phyloP scores from a whole-genome alignment of 306 rosid species.

The Cucurbita ficifolia region DNA sequence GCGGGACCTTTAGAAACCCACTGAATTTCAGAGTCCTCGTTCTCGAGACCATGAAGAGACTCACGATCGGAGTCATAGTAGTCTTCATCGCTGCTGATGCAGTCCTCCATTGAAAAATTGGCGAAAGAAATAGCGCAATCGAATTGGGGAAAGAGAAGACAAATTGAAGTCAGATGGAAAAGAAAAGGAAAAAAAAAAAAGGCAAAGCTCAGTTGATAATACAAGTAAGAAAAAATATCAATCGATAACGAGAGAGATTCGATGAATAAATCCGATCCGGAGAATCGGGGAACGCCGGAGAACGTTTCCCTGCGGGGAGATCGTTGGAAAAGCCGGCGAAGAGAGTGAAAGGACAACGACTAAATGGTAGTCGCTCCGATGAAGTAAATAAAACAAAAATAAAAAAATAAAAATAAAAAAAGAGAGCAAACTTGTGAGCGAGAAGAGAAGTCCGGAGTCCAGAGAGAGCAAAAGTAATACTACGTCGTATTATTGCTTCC shows the following conservation, averaged over 20 bases:
- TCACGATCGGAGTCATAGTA: slow-evolving; percentile 56
- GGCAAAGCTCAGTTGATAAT: background rate
- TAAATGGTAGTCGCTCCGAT: background rate
- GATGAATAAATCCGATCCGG: slow-evolving; percentile 7
- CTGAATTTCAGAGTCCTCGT: slow-evolving; percentile 34
- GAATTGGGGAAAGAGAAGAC: background rate
- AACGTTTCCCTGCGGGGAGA: background rate
- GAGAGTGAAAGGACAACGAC: slow-evolving; percentile 11
- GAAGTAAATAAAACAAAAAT: too few relatives aligned
- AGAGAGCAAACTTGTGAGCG: background rate
- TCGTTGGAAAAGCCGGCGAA: slow-evolving; percentile 2
- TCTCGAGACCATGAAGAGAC: slow-evolving; percentile 32
- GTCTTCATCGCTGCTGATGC: slow-evolving; percentile 44
- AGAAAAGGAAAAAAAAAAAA: background rate
- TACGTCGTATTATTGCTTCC: background rate
- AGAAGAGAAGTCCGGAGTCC: background rate
- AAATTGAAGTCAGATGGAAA: background rate
- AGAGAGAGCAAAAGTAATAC: background rate
- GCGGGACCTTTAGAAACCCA: slow-evolving; percentile 41
- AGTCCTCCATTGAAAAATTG: slow-evolving; percentile 32
- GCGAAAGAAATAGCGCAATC: background rate
- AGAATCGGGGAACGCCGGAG: background rate
- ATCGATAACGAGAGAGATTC: background rate
- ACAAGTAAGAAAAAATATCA: background rate
- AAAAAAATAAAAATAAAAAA: too few relatives aligned